Evolutionary conservation across 1,284 basidiomycete species (phyloP), one percentile per base, ranked within the genome.

Genomic region (Megacollybia platyphylla): DNA sequence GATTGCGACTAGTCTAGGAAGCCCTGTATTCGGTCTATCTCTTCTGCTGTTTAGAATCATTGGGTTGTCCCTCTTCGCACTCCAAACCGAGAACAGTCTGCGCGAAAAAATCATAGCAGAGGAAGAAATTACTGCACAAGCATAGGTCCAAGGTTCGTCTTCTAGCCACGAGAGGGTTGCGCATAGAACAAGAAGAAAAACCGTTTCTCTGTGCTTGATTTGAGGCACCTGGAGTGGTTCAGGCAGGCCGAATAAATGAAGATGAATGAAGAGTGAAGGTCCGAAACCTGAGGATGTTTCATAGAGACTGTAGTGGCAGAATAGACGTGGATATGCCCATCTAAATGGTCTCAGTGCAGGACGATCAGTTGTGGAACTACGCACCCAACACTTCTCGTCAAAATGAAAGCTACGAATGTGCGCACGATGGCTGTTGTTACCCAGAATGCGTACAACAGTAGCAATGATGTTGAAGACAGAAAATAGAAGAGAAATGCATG

Each of bases 261-360:
- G 43, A 39, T 57, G 55, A 3, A 52, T 47, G n/a, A 56, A 46
- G 2, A 66, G 45, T 11, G 57, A 40, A 30, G 63, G 60, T 5
- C 63, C 64, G 34, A 60, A 59, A 37, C 65, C 64, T 5, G 57
- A 51, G 11, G 51, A 55, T 8, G 53, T 48, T 45, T 68, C 66
- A 42, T 68, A 67, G 3, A 65, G 50, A 10, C 61, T 55, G 51
- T 58, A 64, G 46, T 67, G 65, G 36, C 48, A 57, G 49, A 68
- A 65, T n/a, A 68, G 41, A 7, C 27, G 42, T 1, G 64, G 67
- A 37, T 56, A 55, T 11, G 61, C 52, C 63, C 63, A 67, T 13
- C 66, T 64, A 15, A 65, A 55, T 38, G 58, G 50, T 5, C 60
- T 34, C 3, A 34, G 31, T 11, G 15, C 10, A 11, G 31, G 31